Evolutionary conservation across 495 filamentous ascomycete genomes (phyloP).

Genomic region (Halenospora varia): DNA sequence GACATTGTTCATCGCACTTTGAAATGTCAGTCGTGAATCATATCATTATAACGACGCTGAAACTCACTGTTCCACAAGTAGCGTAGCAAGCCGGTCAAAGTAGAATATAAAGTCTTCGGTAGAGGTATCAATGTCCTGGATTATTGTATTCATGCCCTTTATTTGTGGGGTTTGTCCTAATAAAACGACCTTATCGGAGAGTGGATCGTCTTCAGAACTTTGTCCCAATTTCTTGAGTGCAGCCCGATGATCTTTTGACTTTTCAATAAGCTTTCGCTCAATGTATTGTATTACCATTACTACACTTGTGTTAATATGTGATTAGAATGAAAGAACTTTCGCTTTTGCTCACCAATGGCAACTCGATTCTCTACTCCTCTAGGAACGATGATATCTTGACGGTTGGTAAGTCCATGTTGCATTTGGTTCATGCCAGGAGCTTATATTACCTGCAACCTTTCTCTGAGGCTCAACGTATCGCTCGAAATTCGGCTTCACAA

Average conservation of each 20-base stretch:
- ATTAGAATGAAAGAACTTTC: not conserved
- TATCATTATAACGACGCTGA: not conserved
- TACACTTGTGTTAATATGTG: slow-evolving; percentile 21
- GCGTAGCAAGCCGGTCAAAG: slow-evolving; percentile 77
- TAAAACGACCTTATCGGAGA: slow-evolving; percentile 68
- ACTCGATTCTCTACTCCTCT: slow-evolving; percentile 90
- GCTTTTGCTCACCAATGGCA: slow-evolving; percentile 67
- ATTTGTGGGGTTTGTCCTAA: slow-evolving; percentile 74
- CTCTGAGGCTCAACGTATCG: slow-evolving; percentile 86
- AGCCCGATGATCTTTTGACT: slow-evolving; percentile 76
- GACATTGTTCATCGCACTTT: slow-evolving; percentile 67
- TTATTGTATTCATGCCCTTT: slow-evolving; percentile 81
- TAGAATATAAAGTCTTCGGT: slow-evolving; percentile 96
- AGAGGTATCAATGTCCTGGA: slow-evolving; percentile 73
- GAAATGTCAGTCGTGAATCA: not conserved
- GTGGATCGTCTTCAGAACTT: slow-evolving; percentile 61
- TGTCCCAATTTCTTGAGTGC: slow-evolving; percentile 69
- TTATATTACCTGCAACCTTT: slow-evolving; percentile 58
- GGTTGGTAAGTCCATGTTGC: slow-evolving; percentile 6
- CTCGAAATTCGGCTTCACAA: slow-evolving; percentile 94
- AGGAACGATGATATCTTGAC: slow-evolving; percentile 87
- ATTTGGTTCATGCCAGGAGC: not conserved
- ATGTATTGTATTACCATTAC: slow-evolving; percentile 92
- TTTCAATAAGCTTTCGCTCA: slow-evolving; percentile 74
- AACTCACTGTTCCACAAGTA: slow-evolving; percentile 78